phyloP scores from a whole-genome alignment of 1,139 yeast species.

The Suhomyces anneliseae region DNA sequence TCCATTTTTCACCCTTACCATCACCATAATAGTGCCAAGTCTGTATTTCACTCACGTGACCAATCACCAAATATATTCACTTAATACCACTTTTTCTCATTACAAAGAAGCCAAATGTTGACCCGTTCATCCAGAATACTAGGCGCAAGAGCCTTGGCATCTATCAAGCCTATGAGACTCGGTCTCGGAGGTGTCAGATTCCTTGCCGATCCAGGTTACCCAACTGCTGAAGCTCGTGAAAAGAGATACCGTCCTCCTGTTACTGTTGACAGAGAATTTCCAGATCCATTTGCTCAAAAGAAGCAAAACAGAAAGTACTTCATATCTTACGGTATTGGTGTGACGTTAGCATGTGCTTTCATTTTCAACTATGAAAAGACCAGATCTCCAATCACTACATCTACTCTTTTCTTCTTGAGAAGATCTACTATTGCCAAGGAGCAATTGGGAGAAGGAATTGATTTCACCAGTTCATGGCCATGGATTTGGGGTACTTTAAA shows the following conservation, averaged over 20 bases:
- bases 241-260: conserved; percentile 33
- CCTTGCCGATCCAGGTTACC: background rate
- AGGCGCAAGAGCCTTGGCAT: background rate
- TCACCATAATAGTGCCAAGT: too few species aligned
- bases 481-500: conserved; percentile 88
- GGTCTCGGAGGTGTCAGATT: background rate
- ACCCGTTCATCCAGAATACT: conserved; percentile 2
- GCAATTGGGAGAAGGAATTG: conserved; percentile 71
- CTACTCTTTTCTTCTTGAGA: conserved; percentile 84
- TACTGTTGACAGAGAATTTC: conserved; percentile 64
- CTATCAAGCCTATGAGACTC: background rate
- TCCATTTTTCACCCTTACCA: too few species aligned
- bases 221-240: background rate
- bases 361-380: conserved; percentile 92
- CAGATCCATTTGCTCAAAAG: conserved; percentile 68
- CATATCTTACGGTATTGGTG: conserved; percentile 59
- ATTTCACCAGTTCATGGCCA: conserved; percentile 70
- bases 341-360: conserved; percentile 63
- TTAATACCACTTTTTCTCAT: background rate
- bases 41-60: background rate
- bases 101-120: conserved; percentile 2
- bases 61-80: background rate
- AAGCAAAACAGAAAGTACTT: conserved; percentile 55
- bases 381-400: conserved; percentile 80
- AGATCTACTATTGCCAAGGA: conserved; percentile 69